Percentiles rank a stretch among this genome's conserved stretches.
These are phyloP conservation scores for Ophiosphaerella korrae DNA, from an alignment of 2,329 filamentous ascomycete species.

Conservation along the genomic window DNA sequence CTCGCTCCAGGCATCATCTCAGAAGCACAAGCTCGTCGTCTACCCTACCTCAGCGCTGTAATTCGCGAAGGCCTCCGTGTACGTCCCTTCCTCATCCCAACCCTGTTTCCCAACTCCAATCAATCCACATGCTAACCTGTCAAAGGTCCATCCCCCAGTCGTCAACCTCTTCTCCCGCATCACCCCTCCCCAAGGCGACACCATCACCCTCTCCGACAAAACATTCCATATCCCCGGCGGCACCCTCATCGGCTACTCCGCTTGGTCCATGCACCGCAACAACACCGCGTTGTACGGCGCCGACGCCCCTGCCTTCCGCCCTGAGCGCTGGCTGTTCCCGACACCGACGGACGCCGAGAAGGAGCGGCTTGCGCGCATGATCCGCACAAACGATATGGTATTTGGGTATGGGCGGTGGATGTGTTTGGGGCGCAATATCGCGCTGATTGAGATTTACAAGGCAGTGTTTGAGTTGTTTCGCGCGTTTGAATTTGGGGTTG, in stretches of 20 bases:
- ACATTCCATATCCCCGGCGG: slow-evolving; percentile 42
- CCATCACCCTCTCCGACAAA: slow-evolving; percentile 31
- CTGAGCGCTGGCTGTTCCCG: slow-evolving; percentile 55
- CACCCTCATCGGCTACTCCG: slow-evolving; percentile 41
- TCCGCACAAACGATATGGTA: slow-evolving; percentile 39
- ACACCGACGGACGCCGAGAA: slow-evolving; percentile 26
- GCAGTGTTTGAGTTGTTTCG: slow-evolving; percentile 49
- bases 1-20: slow-evolving; percentile 53
- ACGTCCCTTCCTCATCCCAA: neutral
- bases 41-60: slow-evolving; percentile 55
- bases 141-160: slow-evolving; percentile 50
- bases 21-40: slow-evolving; percentile 49
- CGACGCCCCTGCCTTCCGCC: slow-evolving; percentile 55
- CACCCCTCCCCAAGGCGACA: slow-evolving; percentile 39
- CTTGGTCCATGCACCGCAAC: slow-evolving; percentile 39
- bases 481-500: slow-evolving; percentile 40
- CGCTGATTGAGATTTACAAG: slow-evolving; percentile 48
- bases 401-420: slow-evolving; percentile 46
- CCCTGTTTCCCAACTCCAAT: neutral
- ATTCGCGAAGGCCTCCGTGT: slow-evolving; percentile 54
- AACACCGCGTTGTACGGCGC: slow-evolving; percentile 38
- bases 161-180: slow-evolving; percentile 40
- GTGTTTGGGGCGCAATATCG: slow-evolving; percentile 43
- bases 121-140: neutral
- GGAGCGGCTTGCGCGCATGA: slow-evolving; percentile 38